These are phyloP conservation scores for Lactuca saligna DNA, from an alignment of 129 eudicot species.

Conservation along the genomic window DNA sequence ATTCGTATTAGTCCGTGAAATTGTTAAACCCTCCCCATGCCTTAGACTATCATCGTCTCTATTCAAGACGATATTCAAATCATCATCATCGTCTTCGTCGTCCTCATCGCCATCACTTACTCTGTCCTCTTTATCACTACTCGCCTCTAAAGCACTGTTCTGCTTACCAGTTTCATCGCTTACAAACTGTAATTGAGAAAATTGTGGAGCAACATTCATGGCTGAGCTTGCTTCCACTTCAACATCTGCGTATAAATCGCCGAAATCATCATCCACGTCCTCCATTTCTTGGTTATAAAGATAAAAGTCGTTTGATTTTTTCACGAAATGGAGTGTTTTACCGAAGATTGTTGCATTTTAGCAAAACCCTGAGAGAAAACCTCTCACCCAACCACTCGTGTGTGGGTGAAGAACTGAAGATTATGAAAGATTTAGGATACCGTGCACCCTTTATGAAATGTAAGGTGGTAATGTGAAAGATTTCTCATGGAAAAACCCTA, in stretches of 20 bases:
- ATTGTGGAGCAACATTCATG: slow-evolving; percentile 33
- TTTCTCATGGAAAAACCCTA: slow-evolving; percentile 27
- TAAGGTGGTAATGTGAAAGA: neutral
- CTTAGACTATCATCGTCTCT: slow-evolving; percentile 31
- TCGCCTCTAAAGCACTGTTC: slow-evolving; percentile 8
- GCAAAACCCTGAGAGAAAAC: neutral
- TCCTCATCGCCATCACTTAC: slow-evolving; percentile 12
- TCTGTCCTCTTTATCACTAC: neutral
- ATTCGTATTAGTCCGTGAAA: slow-evolving; percentile 8
- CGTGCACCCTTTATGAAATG: neutral
- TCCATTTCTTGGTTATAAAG: slow-evolving; percentile 37
- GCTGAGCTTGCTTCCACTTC: slow-evolving; percentile 67
- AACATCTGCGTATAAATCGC: slow-evolving; percentile 78
- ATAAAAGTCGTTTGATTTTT: neutral
- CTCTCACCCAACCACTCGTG: neutral
- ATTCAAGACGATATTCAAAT: slow-evolving; percentile 54
- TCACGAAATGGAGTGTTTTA: slow-evolving; percentile 1
- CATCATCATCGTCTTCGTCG: slow-evolving; percentile 54
- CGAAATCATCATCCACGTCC: slow-evolving; percentile 60
- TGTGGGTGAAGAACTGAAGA: neutral
- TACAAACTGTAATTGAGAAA: slow-evolving; percentile 16
- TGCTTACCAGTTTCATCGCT: slow-evolving; percentile 2
- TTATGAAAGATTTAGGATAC: neutral
- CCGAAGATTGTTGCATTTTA: slow-evolving; percentile 13
- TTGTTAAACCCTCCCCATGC: slow-evolving; percentile 10